Base-by-base conservation (phyloP, 1,284 basidiomycete genomes). In the Tranzscheliella williamsii region DNA sequence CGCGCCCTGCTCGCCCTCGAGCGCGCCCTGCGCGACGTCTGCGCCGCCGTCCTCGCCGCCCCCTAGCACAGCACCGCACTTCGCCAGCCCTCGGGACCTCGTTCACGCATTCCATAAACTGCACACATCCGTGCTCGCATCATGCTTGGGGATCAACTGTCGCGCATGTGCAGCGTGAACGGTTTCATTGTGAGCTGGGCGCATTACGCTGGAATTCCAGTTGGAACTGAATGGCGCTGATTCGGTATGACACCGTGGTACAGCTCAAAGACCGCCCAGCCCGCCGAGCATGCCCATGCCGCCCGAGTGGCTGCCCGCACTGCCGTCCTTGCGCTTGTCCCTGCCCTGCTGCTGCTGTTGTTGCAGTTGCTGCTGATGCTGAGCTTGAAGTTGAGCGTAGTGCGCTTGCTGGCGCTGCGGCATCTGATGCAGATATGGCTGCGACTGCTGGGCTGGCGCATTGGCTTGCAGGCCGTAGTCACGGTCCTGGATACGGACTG, bases 401-500 rank as follows among this genome's bases (percentile, higher is more conserved):
- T 45, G 45, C 31, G 46, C 42, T 17, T 30, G 30, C 15, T 49
- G 56, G 17, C 38, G 38, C 8, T 50, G 53, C 1, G 32, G 8
- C 13, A 45, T 36, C 3, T 42, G 32, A 21, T 45, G 45, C 31
- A 46, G 46, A 18, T 37, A 27, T 15, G 45, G 56, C 27, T 46
- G 43, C 16, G 46, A 48, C 1, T 51, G 54, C 20, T 47, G 44
- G 4, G 26, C 29, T 26, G 33, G 16, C 6, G 45, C 36, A 12
- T 13, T 4, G 13, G 24, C 5, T 7, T 21, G 20, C 12, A 21
- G 21, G 20, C 21, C 20, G 18, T 13, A 16, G n/a, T 51, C 43
- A 5, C 50, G 46, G 32, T 64, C 61, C 29, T 64, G 61, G 17
- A 64, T 64, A 1, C 61, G 39, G 1, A 64, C 61, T 2, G 61